Evolutionary conservation across 495 filamentous ascomycete genomes (phyloP).

Genomic region (Tuber melanosporum): DNA sequence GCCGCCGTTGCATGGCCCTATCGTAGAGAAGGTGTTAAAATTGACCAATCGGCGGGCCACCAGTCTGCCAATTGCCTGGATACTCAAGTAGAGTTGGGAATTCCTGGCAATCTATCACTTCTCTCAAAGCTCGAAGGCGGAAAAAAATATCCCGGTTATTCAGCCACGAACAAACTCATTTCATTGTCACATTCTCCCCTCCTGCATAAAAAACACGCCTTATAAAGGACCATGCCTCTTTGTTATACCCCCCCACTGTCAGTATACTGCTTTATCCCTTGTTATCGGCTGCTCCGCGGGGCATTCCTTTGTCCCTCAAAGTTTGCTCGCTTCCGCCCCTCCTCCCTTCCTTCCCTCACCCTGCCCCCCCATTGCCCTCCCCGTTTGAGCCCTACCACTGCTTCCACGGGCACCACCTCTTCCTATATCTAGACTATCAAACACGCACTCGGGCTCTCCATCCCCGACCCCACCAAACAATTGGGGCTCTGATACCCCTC

Average conservation of each 20-base stretch:
- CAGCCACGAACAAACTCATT: no score
- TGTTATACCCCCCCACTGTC: not conserved
- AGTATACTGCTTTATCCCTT: not conserved
- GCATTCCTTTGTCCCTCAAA: not conserved
- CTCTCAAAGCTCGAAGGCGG: not conserved
- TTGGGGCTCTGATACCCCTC: not conserved
- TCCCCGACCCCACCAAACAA: not conserved
- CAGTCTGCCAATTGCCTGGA: no score
- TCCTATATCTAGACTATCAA: not conserved
- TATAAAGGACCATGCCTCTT: not conserved
- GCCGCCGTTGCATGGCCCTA: no score
- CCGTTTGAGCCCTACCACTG: not conserved
- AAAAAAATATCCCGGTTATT: not conserved
- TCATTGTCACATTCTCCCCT: no score
- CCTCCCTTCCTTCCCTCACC: not conserved
- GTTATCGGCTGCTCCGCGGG: not conserved
- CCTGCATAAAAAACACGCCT: not conserved
- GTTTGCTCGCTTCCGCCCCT: not conserved
- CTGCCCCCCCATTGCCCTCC: not conserved
- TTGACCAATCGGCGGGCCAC: no score
- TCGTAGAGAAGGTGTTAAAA: no score
- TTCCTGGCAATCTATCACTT: no score
- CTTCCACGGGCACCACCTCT: not conserved
- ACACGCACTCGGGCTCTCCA: not conserved
- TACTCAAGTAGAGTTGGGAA: no score